These are phyloP conservation scores for Phaeosphaeria sp. DNA, from an alignment of 2,329 filamentous ascomycete genomes.

Conservation along the genomic window DNA sequence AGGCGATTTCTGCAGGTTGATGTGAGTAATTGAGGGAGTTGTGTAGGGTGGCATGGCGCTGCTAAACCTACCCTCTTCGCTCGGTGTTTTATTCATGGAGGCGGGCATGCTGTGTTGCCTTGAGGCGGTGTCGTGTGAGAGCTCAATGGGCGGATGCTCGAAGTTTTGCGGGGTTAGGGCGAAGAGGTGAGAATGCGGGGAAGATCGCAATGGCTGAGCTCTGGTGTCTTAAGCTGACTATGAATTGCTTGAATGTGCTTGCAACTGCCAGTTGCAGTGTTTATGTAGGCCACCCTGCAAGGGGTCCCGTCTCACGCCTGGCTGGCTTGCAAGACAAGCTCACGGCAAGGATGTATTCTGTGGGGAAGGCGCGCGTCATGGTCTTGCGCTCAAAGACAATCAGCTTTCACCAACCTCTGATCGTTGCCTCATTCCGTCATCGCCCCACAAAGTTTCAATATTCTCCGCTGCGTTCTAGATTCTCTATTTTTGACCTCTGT, in stretches of 20 bases:
- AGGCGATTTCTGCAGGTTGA: slow-evolving; percentile 41
- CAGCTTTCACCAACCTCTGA: neutral
- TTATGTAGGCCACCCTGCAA: neutral
- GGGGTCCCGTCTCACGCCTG: neutral
- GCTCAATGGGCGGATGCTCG: neutral
- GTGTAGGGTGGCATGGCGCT: slow-evolving; percentile 16
- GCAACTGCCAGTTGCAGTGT: neutral
- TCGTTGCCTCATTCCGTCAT: slow-evolving; percentile 2
- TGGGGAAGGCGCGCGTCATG: slow-evolving; percentile 17
- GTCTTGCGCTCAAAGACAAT: neutral
- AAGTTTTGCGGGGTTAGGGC: slow-evolving; percentile 13
- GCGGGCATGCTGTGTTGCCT: slow-evolving; percentile 15
- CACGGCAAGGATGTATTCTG: slow-evolving; percentile 3
- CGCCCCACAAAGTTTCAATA: slow-evolving; percentile 7
- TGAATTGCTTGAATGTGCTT: neutral
- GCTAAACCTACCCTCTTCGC: slow-evolving; percentile 17
- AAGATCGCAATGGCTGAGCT: neutral
- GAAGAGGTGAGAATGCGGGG: slow-evolving; percentile 4
- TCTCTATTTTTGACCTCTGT: slow-evolving; percentile 1
- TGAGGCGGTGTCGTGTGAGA: neutral
- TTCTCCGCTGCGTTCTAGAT: slow-evolving; percentile 14
- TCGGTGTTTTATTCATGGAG: slow-evolving; percentile 23
- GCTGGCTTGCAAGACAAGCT: neutral
- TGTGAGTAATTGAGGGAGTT: too few relatives aligned
- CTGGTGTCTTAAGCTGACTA: neutral